Evolutionary conservation across 192 early-diverging fungal species (phyloP).

Genomic region (Backusella mclennaniae): DNA sequence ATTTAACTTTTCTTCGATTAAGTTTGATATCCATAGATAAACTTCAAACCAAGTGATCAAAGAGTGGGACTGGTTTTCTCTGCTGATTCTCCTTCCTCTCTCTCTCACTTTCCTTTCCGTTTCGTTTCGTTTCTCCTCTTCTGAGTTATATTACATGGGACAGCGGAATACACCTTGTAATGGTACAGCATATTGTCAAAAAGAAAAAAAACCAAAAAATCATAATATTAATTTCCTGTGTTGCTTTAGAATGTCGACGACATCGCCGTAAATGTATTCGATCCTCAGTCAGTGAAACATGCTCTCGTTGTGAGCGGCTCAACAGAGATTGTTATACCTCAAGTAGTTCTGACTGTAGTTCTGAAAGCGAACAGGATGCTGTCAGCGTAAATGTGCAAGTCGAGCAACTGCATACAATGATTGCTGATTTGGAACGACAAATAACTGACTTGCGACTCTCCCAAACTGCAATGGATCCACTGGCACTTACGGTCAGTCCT

Average conservation of each 20-base stretch:
- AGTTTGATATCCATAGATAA: background rate
- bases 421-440: background rate
- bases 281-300: background rate
- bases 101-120: background rate
- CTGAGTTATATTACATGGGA: background rate
- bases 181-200: background rate
- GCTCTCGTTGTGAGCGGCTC: background rate
- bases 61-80: background rate
- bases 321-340: background rate
- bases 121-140: background rate
- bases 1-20: background rate
- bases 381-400: background rate
- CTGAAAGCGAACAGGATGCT: background rate
- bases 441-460: background rate
- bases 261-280: slow-evolving; percentile 1
- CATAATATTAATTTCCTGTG: background rate
- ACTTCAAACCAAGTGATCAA: background rate
- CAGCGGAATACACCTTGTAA: background rate
- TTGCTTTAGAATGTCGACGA: background rate
- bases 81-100: background rate
- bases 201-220: background rate
- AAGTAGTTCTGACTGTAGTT: background rate
- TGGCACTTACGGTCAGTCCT: background rate
- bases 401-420: background rate
- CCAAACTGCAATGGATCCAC: background rate